A percentile compares a stretch with the other conserved stretches of the same genome.
These are phyloP conservation scores for Fusarium chaquense DNA, from an alignment of 2,329 filamentous ascomycete genomes.

Conservation along the genomic window DNA sequence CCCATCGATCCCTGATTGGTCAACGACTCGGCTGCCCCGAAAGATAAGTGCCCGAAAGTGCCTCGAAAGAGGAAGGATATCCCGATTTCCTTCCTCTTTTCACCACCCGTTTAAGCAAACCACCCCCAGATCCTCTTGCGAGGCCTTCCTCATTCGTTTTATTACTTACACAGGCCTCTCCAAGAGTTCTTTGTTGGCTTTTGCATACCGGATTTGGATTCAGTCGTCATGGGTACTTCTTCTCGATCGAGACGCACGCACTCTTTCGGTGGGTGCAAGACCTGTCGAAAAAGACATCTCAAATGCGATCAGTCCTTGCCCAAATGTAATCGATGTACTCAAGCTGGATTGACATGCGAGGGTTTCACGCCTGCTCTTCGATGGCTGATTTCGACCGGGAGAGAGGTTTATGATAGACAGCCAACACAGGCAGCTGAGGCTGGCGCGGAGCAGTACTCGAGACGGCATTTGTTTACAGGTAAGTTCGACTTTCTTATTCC, in stretches of 20 bases:
- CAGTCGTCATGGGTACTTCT: background rate
- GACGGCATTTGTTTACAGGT: slow-evolving; percentile 40
- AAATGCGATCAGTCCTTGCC: slow-evolving; percentile 40
- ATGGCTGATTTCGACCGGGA: slow-evolving; percentile 37
- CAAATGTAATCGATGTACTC: slow-evolving; percentile 33
- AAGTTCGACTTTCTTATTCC: background rate
- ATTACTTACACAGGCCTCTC: background rate
- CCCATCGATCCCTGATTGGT: background rate
- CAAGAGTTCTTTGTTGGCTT: background rate
- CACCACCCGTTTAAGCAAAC: slow-evolving; percentile 21
- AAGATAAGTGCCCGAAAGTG: slow-evolving; percentile 14
- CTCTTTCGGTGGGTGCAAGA: slow-evolving; percentile 43
- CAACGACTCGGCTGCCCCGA: background rate
- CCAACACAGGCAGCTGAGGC: slow-evolving; percentile 21
- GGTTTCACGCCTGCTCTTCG: slow-evolving; percentile 38
- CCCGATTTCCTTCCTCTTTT: slow-evolving; percentile 34
- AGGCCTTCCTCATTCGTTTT: background rate
- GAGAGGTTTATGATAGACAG: slow-evolving; percentile 36
- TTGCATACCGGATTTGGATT: background rate
- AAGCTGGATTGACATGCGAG: slow-evolving; percentile 35
- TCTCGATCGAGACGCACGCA: slow-evolving; percentile 36
- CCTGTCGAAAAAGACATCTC: slow-evolving; percentile 42
- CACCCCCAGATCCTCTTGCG: background rate
- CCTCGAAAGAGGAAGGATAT: slow-evolving; percentile 16
- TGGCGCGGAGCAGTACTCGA: slow-evolving; percentile 31